phyloP scores from a whole-genome alignment of 2,329 filamentous ascomycete genomes.

The Venturia carpophila region DNA sequence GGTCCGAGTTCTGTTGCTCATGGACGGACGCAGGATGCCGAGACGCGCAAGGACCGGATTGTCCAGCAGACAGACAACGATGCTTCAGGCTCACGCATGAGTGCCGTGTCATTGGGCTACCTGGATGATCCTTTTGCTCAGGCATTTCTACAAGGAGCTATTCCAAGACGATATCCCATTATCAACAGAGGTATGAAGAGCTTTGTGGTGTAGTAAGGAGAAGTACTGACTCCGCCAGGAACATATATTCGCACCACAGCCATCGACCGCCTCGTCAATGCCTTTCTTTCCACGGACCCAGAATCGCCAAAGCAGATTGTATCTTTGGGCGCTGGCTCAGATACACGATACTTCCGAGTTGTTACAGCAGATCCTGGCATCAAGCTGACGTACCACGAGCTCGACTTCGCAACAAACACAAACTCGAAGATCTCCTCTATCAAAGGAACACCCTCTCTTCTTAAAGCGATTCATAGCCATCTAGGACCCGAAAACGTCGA shows the following conservation, averaged over 20 bases:
- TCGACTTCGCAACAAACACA: constrained; percentile 79
- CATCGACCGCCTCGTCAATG: constrained; percentile 67
- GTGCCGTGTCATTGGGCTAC: constrained; percentile 79
- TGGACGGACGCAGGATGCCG: constrained; percentile 25
- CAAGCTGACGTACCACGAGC: constrained; percentile 71
- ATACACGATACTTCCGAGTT: constrained; percentile 78
- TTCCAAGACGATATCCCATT: constrained; percentile 67
- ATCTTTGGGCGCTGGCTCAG: constrained; percentile 86
- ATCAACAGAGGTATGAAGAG: constrained; percentile 75
- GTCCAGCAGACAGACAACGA: constrained; percentile 89
- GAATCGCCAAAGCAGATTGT: constrained; percentile 63
- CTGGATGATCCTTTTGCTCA: constrained; percentile 71
- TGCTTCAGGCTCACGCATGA: constrained; percentile 79
- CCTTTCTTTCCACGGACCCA: constrained; percentile 52
- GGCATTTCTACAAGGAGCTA: constrained; percentile 53
- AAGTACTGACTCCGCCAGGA: constrained; percentile 43
- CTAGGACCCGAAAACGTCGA: constrained; percentile 27
- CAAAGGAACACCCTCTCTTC: constrained; percentile 26
- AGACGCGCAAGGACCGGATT: constrained; percentile 53
- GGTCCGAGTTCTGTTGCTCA: constrained; percentile 22
- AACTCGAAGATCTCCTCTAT: constrained; percentile 51
- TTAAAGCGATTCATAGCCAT: constrained; percentile 24
- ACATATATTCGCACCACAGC: constrained; percentile 87
- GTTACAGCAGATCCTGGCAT: constrained; percentile 41
- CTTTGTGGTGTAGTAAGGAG: background rate